Evolutionary conservation across 345 rosid genomes (phyloP).

Genomic region (Combretum micranthum): DNA sequence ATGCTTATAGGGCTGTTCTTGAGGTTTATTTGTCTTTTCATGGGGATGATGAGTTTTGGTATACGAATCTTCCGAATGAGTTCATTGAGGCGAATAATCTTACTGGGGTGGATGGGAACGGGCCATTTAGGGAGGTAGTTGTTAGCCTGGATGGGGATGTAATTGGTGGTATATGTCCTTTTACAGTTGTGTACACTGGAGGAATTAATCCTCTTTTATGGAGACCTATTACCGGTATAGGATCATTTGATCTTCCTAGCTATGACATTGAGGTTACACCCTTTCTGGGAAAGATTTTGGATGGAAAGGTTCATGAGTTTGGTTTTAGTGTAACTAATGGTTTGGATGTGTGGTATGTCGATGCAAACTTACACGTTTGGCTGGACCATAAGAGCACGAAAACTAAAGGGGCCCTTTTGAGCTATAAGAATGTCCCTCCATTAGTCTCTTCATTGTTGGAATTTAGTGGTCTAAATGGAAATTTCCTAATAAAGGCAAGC

Average conservation of each 20-base stretch:
- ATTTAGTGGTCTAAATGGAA: conserved; percentile 49
- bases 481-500: conserved; percentile 36
- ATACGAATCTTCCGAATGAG: conserved; percentile 58
- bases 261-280: conserved; percentile 81
- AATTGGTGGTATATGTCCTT: conserved; percentile 82
- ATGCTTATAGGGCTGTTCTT: conserved; percentile 78
- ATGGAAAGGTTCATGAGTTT: conserved; percentile 50
- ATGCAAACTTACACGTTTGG: conserved; percentile 94
- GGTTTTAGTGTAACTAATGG: conserved; percentile 72
- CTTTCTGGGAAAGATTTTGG: conserved; percentile 56
- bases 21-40: conserved; percentile 93
- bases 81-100: conserved; percentile 55
- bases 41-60: conserved; percentile 93
- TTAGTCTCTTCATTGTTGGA: conserved; percentile 26
- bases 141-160: conserved; percentile 58
- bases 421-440: conserved; percentile 29
- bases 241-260: conserved; percentile 77
- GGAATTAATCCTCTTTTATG: conserved; percentile 80
- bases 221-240: conserved; percentile 75
- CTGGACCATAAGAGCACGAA: conserved; percentile 34
- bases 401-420: conserved; percentile 56
- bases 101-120: conserved; percentile 47
- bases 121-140: conserved; percentile 88
- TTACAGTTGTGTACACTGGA: conserved; percentile 81
- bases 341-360: conserved; percentile 73